phyloP scores from a whole-genome alignment of 163 green algal genomes.

The Scenedesmus sp. region DNA sequence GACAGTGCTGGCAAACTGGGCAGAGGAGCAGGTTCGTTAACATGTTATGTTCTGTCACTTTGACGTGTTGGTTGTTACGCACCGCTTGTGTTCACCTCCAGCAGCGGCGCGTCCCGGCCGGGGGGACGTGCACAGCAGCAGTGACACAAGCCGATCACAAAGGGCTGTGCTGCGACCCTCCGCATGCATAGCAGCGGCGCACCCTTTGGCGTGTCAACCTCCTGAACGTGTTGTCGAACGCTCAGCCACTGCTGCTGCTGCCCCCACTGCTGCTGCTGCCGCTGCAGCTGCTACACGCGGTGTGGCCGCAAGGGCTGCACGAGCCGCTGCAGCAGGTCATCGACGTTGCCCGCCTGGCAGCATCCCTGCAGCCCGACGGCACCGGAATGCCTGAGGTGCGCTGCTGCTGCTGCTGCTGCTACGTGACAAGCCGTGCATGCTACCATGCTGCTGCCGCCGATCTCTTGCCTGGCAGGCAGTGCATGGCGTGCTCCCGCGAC shows the following conservation, averaged over 20 bases:
- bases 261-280: background rate
- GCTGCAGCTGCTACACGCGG: constrained; percentile 53
- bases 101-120: too few relatives aligned
- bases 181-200: too few relatives aligned
- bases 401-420: background rate
- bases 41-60: background rate
- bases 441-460: background rate
- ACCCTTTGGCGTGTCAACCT: too few relatives aligned
- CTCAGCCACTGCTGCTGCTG: constrained; percentile 3
- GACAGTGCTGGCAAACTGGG: constrained; percentile 74
- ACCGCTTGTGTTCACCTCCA: too few relatives aligned
- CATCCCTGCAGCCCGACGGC: constrained; percentile 83
- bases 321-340: constrained; percentile 59
- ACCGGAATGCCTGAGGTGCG: constrained; percentile 70
- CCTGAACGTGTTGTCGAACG: background rate
- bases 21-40: constrained; percentile 76
- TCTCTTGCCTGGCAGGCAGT: too few relatives aligned
- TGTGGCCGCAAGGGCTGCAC: constrained; percentile 53
- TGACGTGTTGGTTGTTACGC: background rate
- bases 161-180: too few relatives aligned
- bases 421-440: too few relatives aligned
- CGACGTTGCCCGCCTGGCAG: constrained; percentile 61
- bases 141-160: too few relatives aligned
- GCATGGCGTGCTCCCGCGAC: too few relatives aligned
- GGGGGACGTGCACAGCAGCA: too few relatives aligned